These are phyloP conservation scores for Lunasporangiospora selenospora DNA, from an alignment of 192 early-diverging fungal genomes.

Conservation along the genomic window DNA sequence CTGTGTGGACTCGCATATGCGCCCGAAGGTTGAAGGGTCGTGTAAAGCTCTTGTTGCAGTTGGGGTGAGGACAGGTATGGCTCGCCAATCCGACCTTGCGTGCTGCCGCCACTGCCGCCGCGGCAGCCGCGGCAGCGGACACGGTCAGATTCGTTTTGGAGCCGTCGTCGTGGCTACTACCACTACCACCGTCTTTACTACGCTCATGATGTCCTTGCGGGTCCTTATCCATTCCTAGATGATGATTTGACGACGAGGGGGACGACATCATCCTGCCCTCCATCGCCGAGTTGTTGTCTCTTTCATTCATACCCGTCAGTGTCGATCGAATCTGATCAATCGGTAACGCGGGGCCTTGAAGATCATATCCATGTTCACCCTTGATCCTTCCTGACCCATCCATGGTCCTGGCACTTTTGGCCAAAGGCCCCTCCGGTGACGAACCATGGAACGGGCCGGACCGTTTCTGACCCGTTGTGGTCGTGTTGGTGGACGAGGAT, in stretches of 20 bases:
- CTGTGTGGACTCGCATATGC: conserved; percentile 70
- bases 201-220: no score
- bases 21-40: conserved; percentile 75
- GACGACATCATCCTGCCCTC: no score
- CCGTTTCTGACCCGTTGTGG: conserved; percentile 36
- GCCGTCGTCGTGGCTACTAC: no score
- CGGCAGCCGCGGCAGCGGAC: no score
- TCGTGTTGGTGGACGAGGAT: no score
- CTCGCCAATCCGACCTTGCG: conserved; percentile 17
- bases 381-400: conserved; percentile 4
- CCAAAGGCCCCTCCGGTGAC: conserved; percentile 19
- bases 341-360: conserved; percentile 31
- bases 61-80: conserved; percentile 42
- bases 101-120: no score
- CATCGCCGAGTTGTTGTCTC: no score
- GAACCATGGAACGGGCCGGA: conserved; percentile 24
- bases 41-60: conserved; percentile 64
- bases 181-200: no score
- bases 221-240: no score
- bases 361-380: conserved; percentile 35
- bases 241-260: no score
- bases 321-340: conserved; percentile 11
- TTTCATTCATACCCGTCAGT: no score
- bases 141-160: no score
- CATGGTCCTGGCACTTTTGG: conserved; percentile 29